These are phyloP conservation scores for Picochlorum costavermella DNA, from an alignment of 139 green algal species.

Conservation along the genomic window DNA sequence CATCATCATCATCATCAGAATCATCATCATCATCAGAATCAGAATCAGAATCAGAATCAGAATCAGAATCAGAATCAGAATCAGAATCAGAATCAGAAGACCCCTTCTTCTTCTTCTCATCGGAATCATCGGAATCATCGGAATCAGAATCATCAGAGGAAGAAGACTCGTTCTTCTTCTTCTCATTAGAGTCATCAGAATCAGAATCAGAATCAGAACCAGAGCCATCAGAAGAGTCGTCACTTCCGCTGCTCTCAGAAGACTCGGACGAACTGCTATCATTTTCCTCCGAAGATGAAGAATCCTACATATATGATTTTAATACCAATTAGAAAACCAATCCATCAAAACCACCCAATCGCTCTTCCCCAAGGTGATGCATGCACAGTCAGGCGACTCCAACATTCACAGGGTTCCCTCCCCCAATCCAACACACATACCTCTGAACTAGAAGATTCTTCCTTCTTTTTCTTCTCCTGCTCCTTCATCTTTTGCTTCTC, in stretches of 20 bases:
- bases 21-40: too few species aligned
- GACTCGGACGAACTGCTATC: constrained; percentile 1
- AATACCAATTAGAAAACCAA: background rate
- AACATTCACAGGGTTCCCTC: too few species aligned
- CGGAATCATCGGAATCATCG: too few species aligned
- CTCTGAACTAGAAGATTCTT: constrained; percentile 2
- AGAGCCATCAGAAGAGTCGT: constrained; percentile 8
- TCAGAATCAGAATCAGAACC: background rate
- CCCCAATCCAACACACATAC: background rate
- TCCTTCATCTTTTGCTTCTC: constrained; percentile 9
- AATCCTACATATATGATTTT: background rate
- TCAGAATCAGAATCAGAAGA: too few species aligned
- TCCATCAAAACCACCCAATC: too few species aligned
- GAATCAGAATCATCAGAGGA: constrained; percentile 3
- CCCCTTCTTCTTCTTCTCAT: too few species aligned
- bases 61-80: too few species aligned
- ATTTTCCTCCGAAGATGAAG: background rate
- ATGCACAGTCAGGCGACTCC: too few species aligned
- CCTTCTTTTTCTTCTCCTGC: background rate
- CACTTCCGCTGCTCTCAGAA: background rate
- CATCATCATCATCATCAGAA: too few species aligned
- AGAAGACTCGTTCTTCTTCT: too few species aligned
- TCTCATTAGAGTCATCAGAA: background rate
- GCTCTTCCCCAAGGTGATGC: too few species aligned
- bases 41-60: too few species aligned